Evolutionary conservation across 306 rosid genomes (phyloP), one percentile per base, ranked within the genome.

Genomic region (Acacia melanoxylon): DNA sequence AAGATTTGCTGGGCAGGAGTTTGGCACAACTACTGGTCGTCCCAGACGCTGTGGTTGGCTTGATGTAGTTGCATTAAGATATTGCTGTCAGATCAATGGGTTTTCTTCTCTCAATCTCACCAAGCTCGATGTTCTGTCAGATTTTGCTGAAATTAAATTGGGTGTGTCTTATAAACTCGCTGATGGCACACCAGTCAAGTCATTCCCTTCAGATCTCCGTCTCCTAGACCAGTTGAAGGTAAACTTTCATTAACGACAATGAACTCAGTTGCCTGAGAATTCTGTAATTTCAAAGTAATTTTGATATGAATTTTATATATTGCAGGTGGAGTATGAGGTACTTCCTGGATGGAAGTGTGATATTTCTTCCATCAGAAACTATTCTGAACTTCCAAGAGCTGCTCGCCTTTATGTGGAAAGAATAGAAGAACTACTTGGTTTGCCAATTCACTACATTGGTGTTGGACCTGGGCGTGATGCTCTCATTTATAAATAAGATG

Each of bases 41-140:
- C 99, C 99, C 80, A 93, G 98, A 41, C 96, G 98, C 24, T 95
- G 99, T 85, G 98, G 99, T 68, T 95, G 99, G 99, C 98, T 93
- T 41, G 99, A 96, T 86, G 68, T 96, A 72, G 97, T 91, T 67
- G 92, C 98, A 8, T 81, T 96, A 22, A 91, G 68, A 84, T 96
- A 45, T 83, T 88, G 91, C 75, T 92, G 97, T 78, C 97, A 92
- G 89, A 96, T 96, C 77, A 96, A 96, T 35, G 99, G 98, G 5
- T 89, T 93, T 77, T 92, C 99, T 20, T 86, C 98, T 42, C 85
- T 96, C 80, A 96, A 96, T 86, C 97, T 96, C 81, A 96, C 98
- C 29, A 96, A 96, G 82, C 94, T 93, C 42, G 99, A 96, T 76
- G 98, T 96, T 80, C 81, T 96, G 82, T 92, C 94, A 1, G 98